phyloP scores from a whole-genome alignment of 2,329 filamentous ascomycete genomes.

The Pseudogymnoascus sp. region DNA sequence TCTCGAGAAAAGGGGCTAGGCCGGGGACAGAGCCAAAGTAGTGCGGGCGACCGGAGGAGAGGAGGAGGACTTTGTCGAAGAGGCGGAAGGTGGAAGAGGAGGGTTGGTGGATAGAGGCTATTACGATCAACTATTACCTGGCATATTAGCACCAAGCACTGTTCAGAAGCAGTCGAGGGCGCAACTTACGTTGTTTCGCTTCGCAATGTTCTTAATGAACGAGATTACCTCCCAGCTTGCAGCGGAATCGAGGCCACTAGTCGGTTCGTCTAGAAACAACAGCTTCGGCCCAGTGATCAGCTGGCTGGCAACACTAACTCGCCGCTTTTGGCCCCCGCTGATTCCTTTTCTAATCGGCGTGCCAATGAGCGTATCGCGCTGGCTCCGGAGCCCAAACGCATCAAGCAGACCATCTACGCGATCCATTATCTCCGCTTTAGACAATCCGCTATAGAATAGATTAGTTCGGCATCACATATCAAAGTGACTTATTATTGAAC shows the following conservation, averaged over 20 bases:
- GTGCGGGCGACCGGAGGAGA: slow-evolving; percentile 63
- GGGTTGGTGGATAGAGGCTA: slow-evolving; percentile 80
- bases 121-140: slow-evolving; percentile 56
- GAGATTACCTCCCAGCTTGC: slow-evolving; percentile 68
- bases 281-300: slow-evolving; percentile 75
- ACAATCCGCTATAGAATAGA: slow-evolving; percentile 27
- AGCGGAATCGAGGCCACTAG: slow-evolving; percentile 73
- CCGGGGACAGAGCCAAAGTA: slow-evolving; percentile 61
- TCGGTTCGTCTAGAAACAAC: slow-evolving; percentile 78
- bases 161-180: slow-evolving; percentile 13
- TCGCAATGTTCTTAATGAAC: slow-evolving; percentile 60
- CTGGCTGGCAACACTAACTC: slow-evolving; percentile 72
- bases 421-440: slow-evolving; percentile 48
- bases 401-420: slow-evolving; percentile 61
- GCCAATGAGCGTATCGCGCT: slow-evolving; percentile 66
- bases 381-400: slow-evolving; percentile 65
- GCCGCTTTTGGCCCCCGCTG: slow-evolving; percentile 76
- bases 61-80: slow-evolving; percentile 70
- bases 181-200: slow-evolving; percentile 52
- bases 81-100: slow-evolving; percentile 71
- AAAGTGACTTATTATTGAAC: slow-evolving; percentile 40
- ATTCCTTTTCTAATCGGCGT: slow-evolving; percentile 79
- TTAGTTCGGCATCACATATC: background rate
- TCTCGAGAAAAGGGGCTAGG: slow-evolving; percentile 56
- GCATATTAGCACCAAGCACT: slow-evolving; percentile 20